These are phyloP conservation scores for Asterochloris sp. DNA, from an alignment of 139 green algal species.

Conservation along the genomic window DNA sequence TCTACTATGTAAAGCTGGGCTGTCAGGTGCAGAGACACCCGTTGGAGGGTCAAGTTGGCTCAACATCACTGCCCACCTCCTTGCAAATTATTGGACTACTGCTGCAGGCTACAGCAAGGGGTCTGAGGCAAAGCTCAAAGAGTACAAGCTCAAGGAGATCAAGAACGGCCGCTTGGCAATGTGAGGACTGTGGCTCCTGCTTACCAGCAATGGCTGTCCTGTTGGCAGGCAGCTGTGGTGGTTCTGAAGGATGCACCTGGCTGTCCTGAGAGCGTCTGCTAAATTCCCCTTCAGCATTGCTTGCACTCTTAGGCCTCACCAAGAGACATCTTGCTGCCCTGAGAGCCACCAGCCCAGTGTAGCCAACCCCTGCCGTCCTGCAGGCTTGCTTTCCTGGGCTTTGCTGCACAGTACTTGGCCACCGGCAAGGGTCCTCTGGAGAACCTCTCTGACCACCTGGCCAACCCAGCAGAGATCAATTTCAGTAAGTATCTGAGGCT, in stretches of 20 bases:
- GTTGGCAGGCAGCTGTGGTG: neutral
- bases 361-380: no score
- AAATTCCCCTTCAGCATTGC: no score
- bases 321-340: no score
- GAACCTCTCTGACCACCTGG: slow-evolving; percentile 38
- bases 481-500: slow-evolving; percentile 1
- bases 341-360: no score
- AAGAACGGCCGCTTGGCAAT: slow-evolving; percentile 89
- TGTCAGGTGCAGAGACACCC: no score
- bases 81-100: no score
- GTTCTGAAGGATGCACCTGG: no score
- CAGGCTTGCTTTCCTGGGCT: slow-evolving; percentile 63
- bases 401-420: slow-evolving; percentile 74
- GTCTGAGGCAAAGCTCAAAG: slow-evolving; percentile 20
- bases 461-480: slow-evolving; percentile 28
- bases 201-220: neutral
- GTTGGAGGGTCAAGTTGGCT: no score
- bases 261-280: no score
- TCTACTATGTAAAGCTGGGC: no score
- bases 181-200: neutral
- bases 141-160: slow-evolving; percentile 87
- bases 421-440: slow-evolving; percentile 58
- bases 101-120: neutral
- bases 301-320: no score
- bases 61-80: no score